These are phyloP conservation scores for Hepatocystis sp. DNA, from an alignment of 169 alveolate genomes.

Conservation along the genomic window DNA sequence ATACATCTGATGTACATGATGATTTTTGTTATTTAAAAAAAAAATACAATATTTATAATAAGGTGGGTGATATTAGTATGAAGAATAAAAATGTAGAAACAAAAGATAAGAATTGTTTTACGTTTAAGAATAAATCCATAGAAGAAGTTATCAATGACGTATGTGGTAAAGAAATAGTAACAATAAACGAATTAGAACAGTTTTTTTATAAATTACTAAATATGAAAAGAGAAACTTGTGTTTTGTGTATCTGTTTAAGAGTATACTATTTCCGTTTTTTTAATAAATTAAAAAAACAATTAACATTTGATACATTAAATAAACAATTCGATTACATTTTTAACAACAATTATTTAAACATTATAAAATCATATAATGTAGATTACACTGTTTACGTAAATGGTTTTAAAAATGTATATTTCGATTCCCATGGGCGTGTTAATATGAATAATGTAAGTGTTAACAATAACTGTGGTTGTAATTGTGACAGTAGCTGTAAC, in stretches of 20 bases:
- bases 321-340: constrained; percentile 46
- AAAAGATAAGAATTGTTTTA: not conserved
- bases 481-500: not conserved
- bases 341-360: constrained; percentile 50
- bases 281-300: constrained; percentile 30
- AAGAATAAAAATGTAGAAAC: not conserved
- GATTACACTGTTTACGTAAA: not conserved
- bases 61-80: not conserved
- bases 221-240: constrained; percentile 38
- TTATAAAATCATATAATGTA: constrained; percentile 11
- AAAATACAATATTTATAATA: constrained; percentile 22
- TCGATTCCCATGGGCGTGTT: too few species aligned
- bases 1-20: constrained; percentile 34
- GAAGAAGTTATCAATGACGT: not conserved
- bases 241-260: constrained; percentile 64
- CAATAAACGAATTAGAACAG: constrained; percentile 23
- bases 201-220: constrained; percentile 36
- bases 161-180: not conserved
- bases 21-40: constrained; percentile 26
- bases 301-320: constrained; percentile 19
- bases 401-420: not conserved
- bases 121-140: not conserved
- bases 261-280: constrained; percentile 33
- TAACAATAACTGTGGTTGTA: too few species aligned
- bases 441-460: too few species aligned